These are phyloP conservation scores for Aegilops tauschii DNA, from an alignment of 176 grass and related monocot species.

Conservation along the genomic window DNA sequence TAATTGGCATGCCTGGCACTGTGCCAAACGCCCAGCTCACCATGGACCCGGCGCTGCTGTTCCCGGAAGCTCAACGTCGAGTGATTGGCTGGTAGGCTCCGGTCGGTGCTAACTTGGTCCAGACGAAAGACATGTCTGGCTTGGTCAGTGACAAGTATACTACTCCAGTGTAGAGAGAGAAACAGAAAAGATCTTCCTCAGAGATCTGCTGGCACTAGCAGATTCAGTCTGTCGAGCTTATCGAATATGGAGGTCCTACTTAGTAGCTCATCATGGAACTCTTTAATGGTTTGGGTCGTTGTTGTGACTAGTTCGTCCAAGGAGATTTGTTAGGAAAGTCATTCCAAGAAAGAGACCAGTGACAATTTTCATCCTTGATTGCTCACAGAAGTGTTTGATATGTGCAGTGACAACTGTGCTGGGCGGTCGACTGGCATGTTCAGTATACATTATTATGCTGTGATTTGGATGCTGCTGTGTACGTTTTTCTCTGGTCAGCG, in stretches of 20 bases:
- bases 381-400: background rate
- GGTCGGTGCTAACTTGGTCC: slow-evolving; percentile 22
- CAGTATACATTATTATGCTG: background rate
- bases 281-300: background rate
- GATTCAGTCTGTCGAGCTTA: background rate
- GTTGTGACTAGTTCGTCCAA: background rate
- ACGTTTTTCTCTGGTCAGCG: background rate
- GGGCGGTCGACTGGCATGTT: background rate
- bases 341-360: background rate
- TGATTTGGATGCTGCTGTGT: background rate
- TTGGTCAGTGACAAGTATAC: background rate
- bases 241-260: background rate
- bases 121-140: slow-evolving; percentile 5
- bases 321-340: background rate
- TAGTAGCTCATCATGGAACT: background rate
- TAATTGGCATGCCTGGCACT: slow-evolving; percentile 11
- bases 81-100: slow-evolving; percentile 26
- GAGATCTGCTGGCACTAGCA: background rate
- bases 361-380: background rate
- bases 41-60: background rate
- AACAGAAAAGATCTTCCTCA: background rate
- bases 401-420: background rate
- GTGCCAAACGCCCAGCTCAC: slow-evolving; percentile 32
- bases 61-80: slow-evolving; percentile 19
- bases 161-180: background rate